These are phyloP conservation scores for Nigrospora sphaerica DNA, from an alignment of 2,329 filamentous ascomycete genomes.

Conservation along the genomic window DNA sequence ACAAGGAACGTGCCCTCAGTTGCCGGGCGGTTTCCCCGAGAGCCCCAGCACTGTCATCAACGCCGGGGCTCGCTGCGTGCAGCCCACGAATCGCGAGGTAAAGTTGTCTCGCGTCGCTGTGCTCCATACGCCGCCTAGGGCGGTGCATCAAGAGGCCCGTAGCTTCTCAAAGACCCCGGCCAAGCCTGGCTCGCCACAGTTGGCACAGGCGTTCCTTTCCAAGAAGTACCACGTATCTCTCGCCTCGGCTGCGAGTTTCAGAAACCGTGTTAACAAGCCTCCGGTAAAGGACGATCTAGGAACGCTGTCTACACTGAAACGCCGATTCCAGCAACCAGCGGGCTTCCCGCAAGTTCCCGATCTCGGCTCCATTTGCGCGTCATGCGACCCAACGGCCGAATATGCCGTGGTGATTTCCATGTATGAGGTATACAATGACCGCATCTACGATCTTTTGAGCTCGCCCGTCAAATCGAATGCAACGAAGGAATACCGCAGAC, in stretches of 20 bases:
- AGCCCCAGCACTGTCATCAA: conserved; percentile 21
- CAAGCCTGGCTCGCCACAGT: conserved; percentile 19
- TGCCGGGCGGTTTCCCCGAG: conserved; percentile 15
- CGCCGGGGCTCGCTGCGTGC: conserved; percentile 26
- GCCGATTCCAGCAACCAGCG: conserved; percentile 62
- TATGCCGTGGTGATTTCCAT: conserved; percentile 90
- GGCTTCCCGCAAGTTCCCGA: conserved; percentile 67
- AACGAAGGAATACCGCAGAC: conserved; percentile 66
- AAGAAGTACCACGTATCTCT: conserved; percentile 34
- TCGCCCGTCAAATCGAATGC: conserved; percentile 50
- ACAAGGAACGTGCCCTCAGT: conserved; percentile 12
- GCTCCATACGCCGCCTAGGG: conserved; percentile 18
- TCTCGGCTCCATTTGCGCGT: conserved; percentile 61
- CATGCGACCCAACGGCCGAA: conserved; percentile 62
- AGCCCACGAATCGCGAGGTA: conserved; percentile 30
- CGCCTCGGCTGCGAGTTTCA: conserved; percentile 37
- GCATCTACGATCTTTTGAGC: conserved; percentile 88
- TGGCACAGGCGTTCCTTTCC: conserved; percentile 19
- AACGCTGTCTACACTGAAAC: conserved; percentile 50
- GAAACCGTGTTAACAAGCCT: conserved; percentile 38
- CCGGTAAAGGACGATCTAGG: conserved; percentile 39
- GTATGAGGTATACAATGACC: conserved; percentile 99
- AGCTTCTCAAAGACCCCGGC: conserved; percentile 6
- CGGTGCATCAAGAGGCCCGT: conserved; percentile 2
- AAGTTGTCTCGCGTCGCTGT: conserved; percentile 15